A percentile compares a stretch with the other conserved stretches of the same genome.
Evolutionary conservation across 805 yeast genomes (phyloP).

Genomic region (Barnettozyma salicaria): DNA sequence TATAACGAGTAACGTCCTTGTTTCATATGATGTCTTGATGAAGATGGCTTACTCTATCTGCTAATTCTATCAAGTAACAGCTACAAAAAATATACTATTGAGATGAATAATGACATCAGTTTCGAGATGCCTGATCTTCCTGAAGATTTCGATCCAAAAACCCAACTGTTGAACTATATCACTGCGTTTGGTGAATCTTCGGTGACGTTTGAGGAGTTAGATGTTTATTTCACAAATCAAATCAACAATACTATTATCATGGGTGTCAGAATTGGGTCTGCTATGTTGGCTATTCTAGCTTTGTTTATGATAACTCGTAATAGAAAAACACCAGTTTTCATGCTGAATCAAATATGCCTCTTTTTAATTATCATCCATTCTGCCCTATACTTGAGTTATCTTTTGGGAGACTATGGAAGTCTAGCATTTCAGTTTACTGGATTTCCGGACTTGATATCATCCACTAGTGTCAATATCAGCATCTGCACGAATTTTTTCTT

Average conservation of each 20-base stretch:
- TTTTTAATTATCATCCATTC: slow-evolving; percentile 53
- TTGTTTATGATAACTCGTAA: slow-evolving; percentile 46
- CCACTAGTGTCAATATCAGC: slow-evolving; percentile 39
- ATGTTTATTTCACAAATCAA: slow-evolving; percentile 29
- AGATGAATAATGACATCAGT: background rate
- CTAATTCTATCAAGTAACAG: too few species aligned
- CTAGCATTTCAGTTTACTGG: slow-evolving; percentile 43
- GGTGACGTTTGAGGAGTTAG: slow-evolving; percentile 38
- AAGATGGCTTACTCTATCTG: too few species aligned
- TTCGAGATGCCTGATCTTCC: slow-evolving; percentile 10
- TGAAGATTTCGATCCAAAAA: slow-evolving; percentile 21
- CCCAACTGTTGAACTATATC: slow-evolving; percentile 34
- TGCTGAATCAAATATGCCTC: slow-evolving; percentile 62
- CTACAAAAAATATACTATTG: too few species aligned
- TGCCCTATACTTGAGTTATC: slow-evolving; percentile 48
- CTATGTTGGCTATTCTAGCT: slow-evolving; percentile 39
- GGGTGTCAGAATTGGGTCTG: slow-evolving; percentile 56
- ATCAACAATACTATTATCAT: slow-evolving; percentile 40
- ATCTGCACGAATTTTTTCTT: slow-evolving; percentile 59
- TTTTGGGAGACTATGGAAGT: slow-evolving; percentile 46
- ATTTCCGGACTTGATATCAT: slow-evolving; percentile 35
- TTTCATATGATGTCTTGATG: background rate
- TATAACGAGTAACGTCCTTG: background rate
- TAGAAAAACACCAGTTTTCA: slow-evolving; percentile 61
- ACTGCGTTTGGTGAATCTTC: slow-evolving; percentile 35